A percentile compares a stretch with the other conserved stretches of the same genome.
These are phyloP conservation scores for Ogataea degrootiae DNA, from an alignment of 805 yeast genomes.

Conservation along the genomic window DNA sequence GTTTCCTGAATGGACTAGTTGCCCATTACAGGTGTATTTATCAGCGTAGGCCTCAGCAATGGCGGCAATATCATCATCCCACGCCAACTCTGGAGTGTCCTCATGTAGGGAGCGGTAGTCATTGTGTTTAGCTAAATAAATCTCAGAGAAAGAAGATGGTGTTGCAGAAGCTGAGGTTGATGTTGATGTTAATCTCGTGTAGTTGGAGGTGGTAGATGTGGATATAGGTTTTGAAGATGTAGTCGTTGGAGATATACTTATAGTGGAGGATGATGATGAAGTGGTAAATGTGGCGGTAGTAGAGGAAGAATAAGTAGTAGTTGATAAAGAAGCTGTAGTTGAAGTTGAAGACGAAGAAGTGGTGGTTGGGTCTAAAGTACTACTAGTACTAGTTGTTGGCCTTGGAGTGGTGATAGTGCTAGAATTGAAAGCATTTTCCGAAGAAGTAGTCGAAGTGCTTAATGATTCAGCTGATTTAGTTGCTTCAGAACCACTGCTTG, in stretches of 20 bases:
- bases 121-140: conserved; percentile 60
- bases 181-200: conserved; percentile 16
- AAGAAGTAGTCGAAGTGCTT: conserved; percentile 9
- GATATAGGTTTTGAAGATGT: conserved; percentile 20
- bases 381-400: conserved; percentile 1
- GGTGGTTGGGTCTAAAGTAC: not conserved
- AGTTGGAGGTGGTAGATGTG: conserved; percentile 22
- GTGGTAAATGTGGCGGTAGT: conserved; percentile 21
- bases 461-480: conserved; percentile 9
- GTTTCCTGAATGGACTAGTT: conserved; percentile 58
- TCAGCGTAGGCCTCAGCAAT: conserved; percentile 58
- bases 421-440: no score
- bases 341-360: conserved; percentile 8
- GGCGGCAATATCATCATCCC: conserved; percentile 49
- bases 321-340: conserved; percentile 8
- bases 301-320: conserved; percentile 5
- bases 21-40: conserved; percentile 50
- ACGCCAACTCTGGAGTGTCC: conserved; percentile 43
- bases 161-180: conserved; percentile 16
- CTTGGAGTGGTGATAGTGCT: not conserved
- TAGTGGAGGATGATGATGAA: conserved; percentile 20
- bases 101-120: conserved; percentile 46
- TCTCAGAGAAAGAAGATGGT: conserved; percentile 32
- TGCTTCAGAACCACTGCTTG: conserved; percentile 15
- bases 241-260: conserved; percentile 16